These are phyloP conservation scores for Hypoxylon rubiginosum DNA, from an alignment of 2,329 filamentous ascomycete species.

Conservation along the genomic window DNA sequence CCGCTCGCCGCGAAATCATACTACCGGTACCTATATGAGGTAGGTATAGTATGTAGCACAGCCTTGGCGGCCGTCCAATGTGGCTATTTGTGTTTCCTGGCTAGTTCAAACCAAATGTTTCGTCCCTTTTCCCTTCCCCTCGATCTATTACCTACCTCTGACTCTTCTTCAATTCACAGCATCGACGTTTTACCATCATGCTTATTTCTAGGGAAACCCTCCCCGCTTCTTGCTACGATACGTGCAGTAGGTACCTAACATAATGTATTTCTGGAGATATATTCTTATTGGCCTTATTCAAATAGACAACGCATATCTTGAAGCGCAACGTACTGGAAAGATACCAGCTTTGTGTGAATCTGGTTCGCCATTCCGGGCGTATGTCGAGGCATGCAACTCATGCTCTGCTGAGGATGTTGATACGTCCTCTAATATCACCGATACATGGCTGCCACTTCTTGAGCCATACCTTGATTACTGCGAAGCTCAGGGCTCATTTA, in stretches of 20 bases:
- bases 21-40: too few species aligned
- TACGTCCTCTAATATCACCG: background rate
- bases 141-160: too few species aligned
- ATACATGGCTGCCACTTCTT: background rate
- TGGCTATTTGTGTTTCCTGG: too few species aligned
- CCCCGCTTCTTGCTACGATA: conserved; percentile 15
- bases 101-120: background rate
- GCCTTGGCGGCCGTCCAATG: too few species aligned
- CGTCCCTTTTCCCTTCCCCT: background rate
- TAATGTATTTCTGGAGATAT: background rate
- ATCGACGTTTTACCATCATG: background rate
- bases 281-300: background rate
- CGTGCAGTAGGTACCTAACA: conserved; percentile 23
- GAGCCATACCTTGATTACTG: background rate
- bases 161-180: background rate
- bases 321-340: conserved; percentile 17
- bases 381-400: background rate
- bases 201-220: background rate
- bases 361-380: conserved; percentile 1
- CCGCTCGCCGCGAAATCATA: too few species aligned
- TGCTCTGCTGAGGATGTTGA: background rate
- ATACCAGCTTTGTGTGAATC: conserved; percentile 4
- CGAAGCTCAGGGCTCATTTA: too few species aligned
- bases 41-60: too few species aligned
- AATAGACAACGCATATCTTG: conserved; percentile 27